phyloP scores from a whole-genome alignment of 2,329 filamentous ascomycete genomes.

The Nemania abortiva region DNA sequence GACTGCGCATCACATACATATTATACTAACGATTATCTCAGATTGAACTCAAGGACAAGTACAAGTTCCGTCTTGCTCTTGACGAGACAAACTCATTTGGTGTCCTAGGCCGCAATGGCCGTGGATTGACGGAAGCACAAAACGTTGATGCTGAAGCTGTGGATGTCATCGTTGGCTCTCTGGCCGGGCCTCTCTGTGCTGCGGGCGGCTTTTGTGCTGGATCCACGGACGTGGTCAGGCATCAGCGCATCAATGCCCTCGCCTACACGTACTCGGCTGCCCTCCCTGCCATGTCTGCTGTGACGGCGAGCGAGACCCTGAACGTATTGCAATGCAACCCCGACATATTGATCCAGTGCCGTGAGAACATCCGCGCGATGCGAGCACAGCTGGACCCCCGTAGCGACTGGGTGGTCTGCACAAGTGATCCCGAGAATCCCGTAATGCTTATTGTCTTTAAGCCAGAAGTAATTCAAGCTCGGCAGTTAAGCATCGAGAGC shows the following conservation, averaged over 20 bases:
- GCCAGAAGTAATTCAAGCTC: constrained; percentile 79
- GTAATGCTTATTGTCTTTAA: constrained; percentile 87
- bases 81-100: constrained; percentile 99
- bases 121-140: constrained; percentile 93
- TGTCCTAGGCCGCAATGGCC: constrained; percentile 89
- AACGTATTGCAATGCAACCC: constrained; percentile 87
- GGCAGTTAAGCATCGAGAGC: constrained; percentile 76
- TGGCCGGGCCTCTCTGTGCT: constrained; percentile 89
- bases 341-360: constrained; percentile 80
- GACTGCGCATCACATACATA: background rate
- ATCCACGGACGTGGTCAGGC: constrained; percentile 89
- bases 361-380: constrained; percentile 90
- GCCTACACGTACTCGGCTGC: constrained; percentile 97
- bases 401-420: constrained; percentile 91
- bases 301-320: constrained; percentile 94
- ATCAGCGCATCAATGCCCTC: constrained; percentile 92
- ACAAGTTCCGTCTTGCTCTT: constrained; percentile 97
- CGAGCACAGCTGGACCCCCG: constrained; percentile 88
- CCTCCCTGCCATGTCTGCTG: constrained; percentile 90
- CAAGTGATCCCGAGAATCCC: constrained; percentile 85
- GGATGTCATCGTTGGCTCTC: constrained; percentile 96
- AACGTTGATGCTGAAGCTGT: constrained; percentile 94
- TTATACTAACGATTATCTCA: constrained; percentile 51
- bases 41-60: constrained; percentile 93
- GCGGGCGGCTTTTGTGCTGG: constrained; percentile 97